Conservation (phyloP, 495 filamentous ascomycete species). For the Apodospora peruviana region DNA sequence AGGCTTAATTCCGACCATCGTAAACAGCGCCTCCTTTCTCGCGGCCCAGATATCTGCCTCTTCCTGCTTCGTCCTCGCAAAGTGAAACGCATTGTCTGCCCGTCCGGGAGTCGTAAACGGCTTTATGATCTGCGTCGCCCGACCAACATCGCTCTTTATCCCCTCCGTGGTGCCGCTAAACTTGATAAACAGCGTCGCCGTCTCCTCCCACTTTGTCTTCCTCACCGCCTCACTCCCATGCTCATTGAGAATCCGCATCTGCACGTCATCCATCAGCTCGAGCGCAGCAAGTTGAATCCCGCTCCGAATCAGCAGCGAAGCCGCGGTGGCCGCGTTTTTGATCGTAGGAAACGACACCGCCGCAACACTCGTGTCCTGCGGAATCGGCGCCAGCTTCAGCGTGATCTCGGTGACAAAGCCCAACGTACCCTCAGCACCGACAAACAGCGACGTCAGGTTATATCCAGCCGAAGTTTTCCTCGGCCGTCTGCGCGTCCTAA, state of each 20-base stretch:
- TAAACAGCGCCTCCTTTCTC: conserved; percentile 62
- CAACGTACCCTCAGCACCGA: conserved; percentile 89
- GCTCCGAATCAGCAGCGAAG: conserved; percentile 56
- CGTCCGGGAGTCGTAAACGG: conserved; percentile 27
- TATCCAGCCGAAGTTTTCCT: conserved; percentile 73
- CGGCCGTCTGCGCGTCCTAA: conserved; percentile 68
- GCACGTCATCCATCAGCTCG: conserved; percentile 68
- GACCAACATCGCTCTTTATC: conserved; percentile 36
- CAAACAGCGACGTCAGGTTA: conserved; percentile 76
- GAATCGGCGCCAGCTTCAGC: conserved; percentile 60
- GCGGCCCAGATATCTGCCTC: conserved; percentile 62
- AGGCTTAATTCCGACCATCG: conserved; percentile 40
- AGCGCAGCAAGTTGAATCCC: conserved; percentile 65
- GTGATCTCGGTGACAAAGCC: conserved; percentile 85
- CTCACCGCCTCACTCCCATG: conserved; percentile 49
- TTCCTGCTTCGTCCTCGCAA: conserved; percentile 53
- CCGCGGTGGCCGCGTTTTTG: conserved; percentile 56
- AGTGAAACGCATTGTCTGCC: conserved; percentile 44
- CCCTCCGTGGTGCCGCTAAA: conserved; percentile 25
- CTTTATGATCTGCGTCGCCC: conserved; percentile 36
- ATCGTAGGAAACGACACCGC: conserved; percentile 59
- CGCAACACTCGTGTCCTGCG: conserved; percentile 58
- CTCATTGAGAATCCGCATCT: conserved; percentile 68
- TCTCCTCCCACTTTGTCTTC: conserved; percentile 49
- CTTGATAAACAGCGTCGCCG: conserved; percentile 71